A percentile compares a stretch with the other conserved stretches of the same genome.
These are phyloP conservation scores for Aspergillus alliaceus DNA, from an alignment of 2,329 filamentous ascomycete species.

Conservation along the genomic window DNA sequence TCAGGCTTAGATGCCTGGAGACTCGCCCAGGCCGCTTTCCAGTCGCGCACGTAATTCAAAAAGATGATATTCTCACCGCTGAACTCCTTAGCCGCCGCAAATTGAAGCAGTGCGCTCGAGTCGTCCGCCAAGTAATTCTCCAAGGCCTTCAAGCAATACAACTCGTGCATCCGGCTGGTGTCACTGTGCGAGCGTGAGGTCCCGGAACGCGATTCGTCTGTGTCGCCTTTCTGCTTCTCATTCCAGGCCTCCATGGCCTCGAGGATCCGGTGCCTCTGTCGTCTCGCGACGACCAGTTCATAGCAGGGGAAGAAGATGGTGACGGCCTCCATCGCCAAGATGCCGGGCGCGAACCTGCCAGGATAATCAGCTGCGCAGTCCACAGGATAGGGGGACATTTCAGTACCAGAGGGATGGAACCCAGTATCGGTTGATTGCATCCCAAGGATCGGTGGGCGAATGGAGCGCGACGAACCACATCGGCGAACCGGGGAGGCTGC, in stretches of 20 bases:
- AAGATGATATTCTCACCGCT: not conserved
- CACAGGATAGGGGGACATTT: not conserved
- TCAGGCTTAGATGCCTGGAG: not conserved
- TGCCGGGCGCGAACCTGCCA: not conserved
- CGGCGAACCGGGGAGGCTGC: not conserved
- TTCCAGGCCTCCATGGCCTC: not conserved
- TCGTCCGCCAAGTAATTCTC: not conserved
- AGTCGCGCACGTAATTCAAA: not conserved
- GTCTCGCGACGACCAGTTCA: not conserved
- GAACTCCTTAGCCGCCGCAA: not conserved
- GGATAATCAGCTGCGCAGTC: not conserved
- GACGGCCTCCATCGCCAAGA: not conserved
- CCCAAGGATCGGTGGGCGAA: not conserved
- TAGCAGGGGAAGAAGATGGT: not conserved
- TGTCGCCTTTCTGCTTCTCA: not conserved
- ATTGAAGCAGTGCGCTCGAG: not conserved
- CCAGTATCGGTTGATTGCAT: not conserved
- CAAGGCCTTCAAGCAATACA: not conserved
- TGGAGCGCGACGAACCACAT: not conserved
- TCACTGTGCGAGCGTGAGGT: not conserved
- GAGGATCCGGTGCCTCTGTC: not conserved
- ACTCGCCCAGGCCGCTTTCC: not conserved
- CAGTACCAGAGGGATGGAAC: not conserved
- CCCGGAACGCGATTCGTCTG: not conserved
- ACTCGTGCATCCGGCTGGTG: not conserved